Percentiles rank a stretch among this genome's conserved stretches.
Conservation (phyloP, 139 green algal species). For the Auxenochlorella pyrenoidosa region DNA sequence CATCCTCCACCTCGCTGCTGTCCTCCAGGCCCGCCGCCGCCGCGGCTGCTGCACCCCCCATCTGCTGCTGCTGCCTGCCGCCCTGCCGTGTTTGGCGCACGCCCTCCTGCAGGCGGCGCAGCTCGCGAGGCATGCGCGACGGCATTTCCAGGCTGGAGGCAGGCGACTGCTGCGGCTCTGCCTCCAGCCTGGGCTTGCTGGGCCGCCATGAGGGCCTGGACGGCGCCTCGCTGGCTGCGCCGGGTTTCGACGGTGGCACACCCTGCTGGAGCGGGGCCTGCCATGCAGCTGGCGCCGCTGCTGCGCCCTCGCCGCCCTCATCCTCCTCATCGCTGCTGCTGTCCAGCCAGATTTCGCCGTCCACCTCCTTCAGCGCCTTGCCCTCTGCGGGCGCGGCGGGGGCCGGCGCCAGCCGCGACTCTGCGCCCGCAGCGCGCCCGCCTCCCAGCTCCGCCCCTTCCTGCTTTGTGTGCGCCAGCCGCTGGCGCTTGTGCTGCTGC, state of each 20-base stretch:
- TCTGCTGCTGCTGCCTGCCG: not conserved
- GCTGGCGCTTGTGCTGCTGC: slow-evolving; percentile 13
- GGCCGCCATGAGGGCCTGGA: not conserved
- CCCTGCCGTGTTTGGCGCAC: not conserved
- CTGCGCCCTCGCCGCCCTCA: not conserved
- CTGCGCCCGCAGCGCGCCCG: not conserved
- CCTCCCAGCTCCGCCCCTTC: not conserved
- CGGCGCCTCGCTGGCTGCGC: not conserved
- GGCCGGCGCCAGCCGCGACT: not conserved
- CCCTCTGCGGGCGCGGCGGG: not conserved
- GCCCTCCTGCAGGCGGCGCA: not conserved
- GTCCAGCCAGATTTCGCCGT: not conserved
- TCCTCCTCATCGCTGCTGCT: slow-evolving; percentile 14
- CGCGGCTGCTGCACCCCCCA: not conserved
- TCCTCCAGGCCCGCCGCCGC: not conserved
- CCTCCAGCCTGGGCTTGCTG: not conserved
- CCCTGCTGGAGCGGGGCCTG: not conserved
- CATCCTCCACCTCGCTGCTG: not conserved
- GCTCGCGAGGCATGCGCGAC: not conserved
- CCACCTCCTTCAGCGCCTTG: not conserved
- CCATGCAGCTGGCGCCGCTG: not conserved
- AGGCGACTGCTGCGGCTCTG: not conserved
- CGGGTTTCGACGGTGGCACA: not conserved
- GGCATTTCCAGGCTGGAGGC: not conserved
- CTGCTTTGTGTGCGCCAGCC: not conserved